Conservation (phyloP, 768 basidiomycete species). For the Russula compacta region DNA sequence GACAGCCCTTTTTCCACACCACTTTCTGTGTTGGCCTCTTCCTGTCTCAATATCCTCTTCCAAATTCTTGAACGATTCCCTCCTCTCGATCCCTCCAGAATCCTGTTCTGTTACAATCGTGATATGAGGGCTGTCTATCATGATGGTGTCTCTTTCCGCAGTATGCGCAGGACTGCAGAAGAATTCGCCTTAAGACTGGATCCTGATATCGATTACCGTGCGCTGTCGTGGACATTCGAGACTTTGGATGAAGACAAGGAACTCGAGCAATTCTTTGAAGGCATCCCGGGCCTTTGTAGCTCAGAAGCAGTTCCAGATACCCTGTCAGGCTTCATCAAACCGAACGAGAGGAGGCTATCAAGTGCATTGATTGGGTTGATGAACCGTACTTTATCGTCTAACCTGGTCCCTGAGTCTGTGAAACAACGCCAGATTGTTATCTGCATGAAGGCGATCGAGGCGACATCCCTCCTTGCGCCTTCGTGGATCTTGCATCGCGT, state of each 20-base stretch:
- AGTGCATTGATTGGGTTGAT: neutral
- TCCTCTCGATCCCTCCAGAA: too few species aligned
- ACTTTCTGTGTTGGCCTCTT: too few species aligned
- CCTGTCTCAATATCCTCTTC: too few species aligned
- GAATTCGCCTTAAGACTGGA: neutral
- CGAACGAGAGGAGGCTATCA: neutral
- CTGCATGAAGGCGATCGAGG: neutral
- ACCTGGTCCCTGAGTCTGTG: neutral
- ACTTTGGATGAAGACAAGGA: neutral
- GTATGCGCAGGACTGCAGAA: neutral
- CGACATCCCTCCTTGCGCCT: neutral
- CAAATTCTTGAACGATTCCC: too few species aligned
- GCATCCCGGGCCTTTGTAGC: neutral
- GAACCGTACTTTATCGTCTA: neutral
- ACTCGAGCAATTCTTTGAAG: slow-evolving; percentile 3
- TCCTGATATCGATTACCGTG: neutral
- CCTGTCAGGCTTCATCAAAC: neutral
- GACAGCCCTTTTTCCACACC: too few species aligned
- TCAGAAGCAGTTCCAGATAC: neutral
- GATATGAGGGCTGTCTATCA: too few species aligned
- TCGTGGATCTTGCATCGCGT: neutral
- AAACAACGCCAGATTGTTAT: neutral
- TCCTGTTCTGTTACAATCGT: too few species aligned
- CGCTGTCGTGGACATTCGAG: neutral
- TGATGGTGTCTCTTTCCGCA: too few species aligned